Base-by-base conservation (phyloP, 2,329 filamentous ascomycete genomes). In the Penicillium sp. region DNA sequence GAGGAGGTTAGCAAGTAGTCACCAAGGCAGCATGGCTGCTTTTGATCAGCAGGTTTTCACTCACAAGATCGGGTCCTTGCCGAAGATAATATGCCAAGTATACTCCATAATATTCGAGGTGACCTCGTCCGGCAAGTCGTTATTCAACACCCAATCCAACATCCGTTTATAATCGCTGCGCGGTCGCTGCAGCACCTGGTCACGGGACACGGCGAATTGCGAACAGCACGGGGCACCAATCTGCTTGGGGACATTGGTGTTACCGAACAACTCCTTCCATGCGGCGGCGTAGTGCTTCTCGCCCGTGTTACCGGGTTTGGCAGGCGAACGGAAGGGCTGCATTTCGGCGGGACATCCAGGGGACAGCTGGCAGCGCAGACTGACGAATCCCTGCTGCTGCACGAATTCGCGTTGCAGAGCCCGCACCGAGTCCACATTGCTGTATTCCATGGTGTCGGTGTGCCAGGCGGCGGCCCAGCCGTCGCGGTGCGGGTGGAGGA, bases 31-130 rank as follows among this genome's bases (percentile, higher is more conserved):
- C 3, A 40, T 6, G 19, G 37, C n/a, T 6, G 10, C n/a, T n/a
- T n/a, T n/a, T n/a, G n/a, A n/a, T n/a, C n/a, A n/a, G n/a, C n/a
- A n/a, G n/a, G n/a, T n/a, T n/a, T n/a, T n/a, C n/a, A 66, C 70
- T 64, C 52, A 75, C 71, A 70, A 68, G 19, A 75, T 64, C 23
- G 73, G 64, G 1, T 69, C 66, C 59, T 68, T 67, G 39, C 71
- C 69, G 55, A 75, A 81, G 68, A 78, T 75, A 69, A 83, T 79
- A 63, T 87, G 85, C 85, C 85, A 88, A 11, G 83, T 71, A 64
- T 86, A 87, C 66, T 88, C 85, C 63, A 86, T 78, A 6, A 87
- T 79, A 24, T 84, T 75, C 2, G 84, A 83, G 31, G 79, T 83
- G 26, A 81, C 67, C 19, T 77, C 76, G 63, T 86, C 83, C 2